Evolutionary conservation across 176 grass and related monocot genomes (phyloP), one percentile per base, ranked within the genome.

Genomic region (Eleusine indica): DNA sequence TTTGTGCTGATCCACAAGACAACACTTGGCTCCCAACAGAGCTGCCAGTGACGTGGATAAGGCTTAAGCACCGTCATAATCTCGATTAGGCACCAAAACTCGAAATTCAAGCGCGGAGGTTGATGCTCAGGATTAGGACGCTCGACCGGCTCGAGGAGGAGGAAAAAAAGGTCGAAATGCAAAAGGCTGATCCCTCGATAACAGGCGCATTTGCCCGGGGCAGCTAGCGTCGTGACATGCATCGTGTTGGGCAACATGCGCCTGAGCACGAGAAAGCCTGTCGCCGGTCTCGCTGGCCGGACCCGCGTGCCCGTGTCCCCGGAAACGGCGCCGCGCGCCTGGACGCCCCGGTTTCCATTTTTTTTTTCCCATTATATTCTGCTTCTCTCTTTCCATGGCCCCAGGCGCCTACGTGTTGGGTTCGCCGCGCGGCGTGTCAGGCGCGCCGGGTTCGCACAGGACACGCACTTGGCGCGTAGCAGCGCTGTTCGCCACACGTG

Each of bases 231-330:
- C 42, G 17, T 16, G 80, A 74, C 68, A 46, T 14, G 17, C 9
- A 37, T 66, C 42, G 78, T 78, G 88, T 9, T 2, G 71, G 7
- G 87, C 83, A 12, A 46, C 71, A 65, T 25, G 71, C 66, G 21
- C 57, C 21, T 60, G 63, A 14, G n/a, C 83, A 65, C 65, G 83
- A 38, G 88, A 76, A 85, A 81, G 61, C 49, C 38, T 74, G 43
- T 52, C 77, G 61, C 81, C 47, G 70, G 52, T 29, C 71, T 68
- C 32, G 85, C 37, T 12, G 70, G 85, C 63, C 19, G 10, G 49
- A 28, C 11, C 7, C 51, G 0, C 77, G 63, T 89, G 83, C 78
- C 88, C 38, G 42, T 25, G 77, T 58, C 28, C 15, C 66, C 78
- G 88, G 46, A 39, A 77, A 47, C 32, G 54, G 65, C 71, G 82